Conservation (phyloP, 2,329 filamentous ascomycete genomes). For the Elsinoe ampelina region DNA sequence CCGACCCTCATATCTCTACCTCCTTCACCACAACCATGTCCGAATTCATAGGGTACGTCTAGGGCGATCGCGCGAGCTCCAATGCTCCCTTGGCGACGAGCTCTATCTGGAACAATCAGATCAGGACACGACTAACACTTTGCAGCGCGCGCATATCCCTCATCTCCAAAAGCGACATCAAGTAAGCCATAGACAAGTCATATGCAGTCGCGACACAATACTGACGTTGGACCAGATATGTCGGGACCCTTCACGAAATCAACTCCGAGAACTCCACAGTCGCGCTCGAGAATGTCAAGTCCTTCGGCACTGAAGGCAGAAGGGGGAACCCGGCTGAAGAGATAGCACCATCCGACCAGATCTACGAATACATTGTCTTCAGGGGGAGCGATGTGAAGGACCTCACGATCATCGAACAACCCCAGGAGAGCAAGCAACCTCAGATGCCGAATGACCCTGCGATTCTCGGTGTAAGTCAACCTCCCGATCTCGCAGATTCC, state of each 20-base stretch:
- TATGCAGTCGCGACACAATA: background rate
- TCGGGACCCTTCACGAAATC: constrained; percentile 93
- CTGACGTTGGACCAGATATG: constrained; percentile 56
- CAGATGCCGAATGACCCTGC: constrained; percentile 88
- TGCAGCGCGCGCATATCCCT: constrained; percentile 83
- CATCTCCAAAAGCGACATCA: constrained; percentile 95
- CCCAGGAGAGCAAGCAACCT: constrained; percentile 63
- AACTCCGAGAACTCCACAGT: constrained; percentile 96
- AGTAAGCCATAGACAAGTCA: constrained; percentile 48
- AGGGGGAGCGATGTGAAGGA: constrained; percentile 98
- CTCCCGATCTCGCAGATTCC: constrained; percentile 18
- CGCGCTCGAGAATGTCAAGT: constrained; percentile 90
- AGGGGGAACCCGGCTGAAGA: constrained; percentile 70
- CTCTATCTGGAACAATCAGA: background rate
- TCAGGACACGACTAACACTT: constrained; percentile 18
- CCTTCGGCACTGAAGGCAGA: constrained; percentile 88
- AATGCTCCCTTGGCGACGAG: background rate
- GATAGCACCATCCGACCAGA: constrained; percentile 70
- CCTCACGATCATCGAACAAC: constrained; percentile 79
- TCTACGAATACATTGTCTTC: constrained; percentile 99
- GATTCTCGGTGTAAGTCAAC: constrained; percentile 82
- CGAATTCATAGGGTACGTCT: constrained; percentile 51
- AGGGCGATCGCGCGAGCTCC: background rate
- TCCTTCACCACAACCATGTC: constrained; percentile 37
- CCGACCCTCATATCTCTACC: constrained; percentile 8